These are phyloP conservation scores for Aspergillus sp. DNA, from an alignment of 2,329 filamentous ascomycete genomes.

Conservation along the genomic window DNA sequence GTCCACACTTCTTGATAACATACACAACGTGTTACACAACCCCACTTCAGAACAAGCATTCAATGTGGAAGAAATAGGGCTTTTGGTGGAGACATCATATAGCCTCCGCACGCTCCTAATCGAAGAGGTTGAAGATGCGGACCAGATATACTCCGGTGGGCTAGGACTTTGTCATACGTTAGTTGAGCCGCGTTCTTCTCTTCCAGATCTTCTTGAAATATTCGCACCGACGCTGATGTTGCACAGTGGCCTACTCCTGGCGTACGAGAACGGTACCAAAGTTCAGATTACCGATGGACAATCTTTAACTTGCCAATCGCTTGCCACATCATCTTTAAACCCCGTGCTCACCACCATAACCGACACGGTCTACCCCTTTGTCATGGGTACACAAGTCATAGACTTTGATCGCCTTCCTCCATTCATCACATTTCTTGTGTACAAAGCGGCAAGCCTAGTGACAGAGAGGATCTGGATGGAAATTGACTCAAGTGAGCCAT, in stretches of 20 bases:
- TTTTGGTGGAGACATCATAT: conserved; percentile 3
- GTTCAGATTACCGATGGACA: too few relatives aligned
- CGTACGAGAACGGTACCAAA: too few relatives aligned
- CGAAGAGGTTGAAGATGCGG: conserved; percentile 3
- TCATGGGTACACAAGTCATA: neutral
- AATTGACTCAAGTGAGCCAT: neutral
- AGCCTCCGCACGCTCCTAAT: neutral
- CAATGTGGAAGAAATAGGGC: neutral
- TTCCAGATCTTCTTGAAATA: too few relatives aligned
- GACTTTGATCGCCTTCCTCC: neutral
- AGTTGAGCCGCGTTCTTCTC: neutral
- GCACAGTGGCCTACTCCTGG: too few relatives aligned
- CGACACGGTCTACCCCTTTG: too few relatives aligned
- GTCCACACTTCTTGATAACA: conserved; percentile 1
- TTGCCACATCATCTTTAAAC: too few relatives aligned
- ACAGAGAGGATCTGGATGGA: conserved; percentile 1
- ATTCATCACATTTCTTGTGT: neutral
- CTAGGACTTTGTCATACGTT: neutral
- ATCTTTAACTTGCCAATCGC: too few relatives aligned
- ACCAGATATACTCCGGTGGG: neutral
- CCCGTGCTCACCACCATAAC: too few relatives aligned
- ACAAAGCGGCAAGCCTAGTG: neutral
- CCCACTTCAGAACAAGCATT: neutral
- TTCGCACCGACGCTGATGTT: too few relatives aligned
- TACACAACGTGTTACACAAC: neutral